Conservation (phyloP, 345 rosid genomes). For the Sonneratia caseolaris region DNA sequence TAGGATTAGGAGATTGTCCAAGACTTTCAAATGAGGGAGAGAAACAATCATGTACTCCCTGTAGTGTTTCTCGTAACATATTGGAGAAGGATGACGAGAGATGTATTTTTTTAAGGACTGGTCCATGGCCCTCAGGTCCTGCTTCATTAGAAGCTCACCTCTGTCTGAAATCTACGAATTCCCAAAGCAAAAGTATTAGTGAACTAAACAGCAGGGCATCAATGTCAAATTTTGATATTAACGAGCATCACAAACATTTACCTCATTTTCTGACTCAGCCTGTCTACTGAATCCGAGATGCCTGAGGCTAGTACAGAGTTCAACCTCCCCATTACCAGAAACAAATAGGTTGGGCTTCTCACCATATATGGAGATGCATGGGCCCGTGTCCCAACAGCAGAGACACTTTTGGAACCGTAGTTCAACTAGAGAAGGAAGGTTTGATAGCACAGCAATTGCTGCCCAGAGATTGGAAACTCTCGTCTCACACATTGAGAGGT, state of each 20-base stretch:
- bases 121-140: constrained; percentile 10
- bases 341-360: constrained; percentile 11
- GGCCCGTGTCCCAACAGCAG: constrained; percentile 38
- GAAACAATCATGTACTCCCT: constrained; percentile 38
- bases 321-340: neutral
- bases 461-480: constrained; percentile 49
- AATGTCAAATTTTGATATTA: neutral
- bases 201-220: neutral
- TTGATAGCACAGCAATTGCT: constrained; percentile 29
- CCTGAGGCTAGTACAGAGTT: neutral
- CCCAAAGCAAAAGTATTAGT: constrained; percentile 2
- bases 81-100: constrained; percentile 39
- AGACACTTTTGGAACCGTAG: constrained; percentile 43
- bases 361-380: constrained; percentile 26
- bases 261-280: neutral
- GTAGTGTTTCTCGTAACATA: constrained; percentile 50
- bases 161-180: constrained; percentile 17
- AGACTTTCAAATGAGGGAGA: constrained; percentile 32
- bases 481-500: constrained; percentile 50
- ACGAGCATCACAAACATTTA: neutral
- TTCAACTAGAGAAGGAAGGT: constrained; percentile 37
- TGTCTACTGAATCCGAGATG: neutral
- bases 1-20: constrained; percentile 33
- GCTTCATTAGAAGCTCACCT: constrained; percentile 5
- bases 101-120: constrained; percentile 17